phyloP scores from a whole-genome alignment of 2,329 filamentous ascomycete species.

The Trichophyton simii region DNA sequence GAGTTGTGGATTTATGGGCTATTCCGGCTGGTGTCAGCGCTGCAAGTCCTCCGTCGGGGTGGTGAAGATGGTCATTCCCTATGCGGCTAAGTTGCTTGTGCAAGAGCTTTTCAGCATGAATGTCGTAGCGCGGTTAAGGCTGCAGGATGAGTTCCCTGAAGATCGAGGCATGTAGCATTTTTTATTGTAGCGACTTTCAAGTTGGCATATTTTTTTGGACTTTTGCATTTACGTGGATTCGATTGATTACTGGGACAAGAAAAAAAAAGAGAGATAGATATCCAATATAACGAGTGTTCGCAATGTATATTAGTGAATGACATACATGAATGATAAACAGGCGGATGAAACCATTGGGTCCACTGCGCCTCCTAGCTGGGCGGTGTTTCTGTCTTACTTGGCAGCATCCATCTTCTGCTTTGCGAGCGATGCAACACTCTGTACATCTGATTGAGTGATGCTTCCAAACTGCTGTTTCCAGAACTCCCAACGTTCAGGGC shows the following conservation, averaged over 20 bases:
- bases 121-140: slow-evolving; percentile 77
- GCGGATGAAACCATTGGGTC: neutral
- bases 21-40: slow-evolving; percentile 85
- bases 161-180: slow-evolving; percentile 23
- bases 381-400: neutral
- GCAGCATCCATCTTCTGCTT: neutral
- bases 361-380: neutral
- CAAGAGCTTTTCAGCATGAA: slow-evolving; percentile 99
- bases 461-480: slow-evolving; percentile 1
- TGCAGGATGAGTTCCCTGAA: slow-evolving; percentile 83
- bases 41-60: slow-evolving; percentile 77
- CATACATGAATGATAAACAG: neutral
- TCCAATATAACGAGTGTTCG: neutral
- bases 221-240: neutral
- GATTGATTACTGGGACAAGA: neutral
- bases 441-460: neutral
- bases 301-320: slow-evolving; percentile 1
- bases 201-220: neutral
- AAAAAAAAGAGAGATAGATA: neutral
- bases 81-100: slow-evolving; percentile 88
- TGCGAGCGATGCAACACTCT: neutral
- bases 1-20: slow-evolving; percentile 86
- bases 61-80: slow-evolving; percentile 89
- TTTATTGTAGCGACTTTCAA: neutral
- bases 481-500: slow-evolving; percentile 1